Base-by-base conservation (phyloP, 2,329 filamentous ascomycete genomes). In the Apiospora arundinis region DNA sequence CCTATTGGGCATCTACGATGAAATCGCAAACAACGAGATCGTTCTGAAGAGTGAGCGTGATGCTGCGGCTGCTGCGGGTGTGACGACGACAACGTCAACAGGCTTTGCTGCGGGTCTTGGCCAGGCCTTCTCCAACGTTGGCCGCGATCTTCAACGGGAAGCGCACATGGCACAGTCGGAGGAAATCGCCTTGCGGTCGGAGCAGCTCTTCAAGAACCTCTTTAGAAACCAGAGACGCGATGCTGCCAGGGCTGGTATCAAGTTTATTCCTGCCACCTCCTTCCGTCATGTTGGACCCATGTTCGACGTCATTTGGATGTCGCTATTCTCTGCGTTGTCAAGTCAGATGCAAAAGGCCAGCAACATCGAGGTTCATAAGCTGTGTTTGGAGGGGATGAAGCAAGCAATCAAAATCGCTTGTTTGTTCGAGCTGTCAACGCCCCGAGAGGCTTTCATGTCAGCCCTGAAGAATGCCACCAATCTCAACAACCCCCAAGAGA, bases 281-380 rank as follows among this genome's bases (percentile, higher is more conserved):
- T 95, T 94, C 80, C 95, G 94, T 77, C 96, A 99, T 80, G 93
- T 98, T 68, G 96, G 96, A 0, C 95, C 96, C 0, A 99, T 99
- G 96, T 98, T 99, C 79, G 95, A 97, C 77, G 95, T 97, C 32
- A 97, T 95, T 0, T 99, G 96, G 96, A 99, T 98, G 95, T 97
- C 95, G 12, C 97, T 98, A 81, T 92, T 99, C 78, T 98, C 95
- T 6, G 95, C 95, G 0, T 88, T 99, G 37, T 98, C 95, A 1
- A 95, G 93, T 68, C 93, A 97, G 76, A 95, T 96, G 80, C 96
- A 98, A 77, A 95, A 97, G 79, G 93, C 94, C 0, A 93, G 97
- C 76, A 98, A 98, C 77, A 86, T 97, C 5, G 95, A 98, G 75
- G 93, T 96, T 21, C 95, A 98, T 81, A 94, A 92, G 79, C 83